Evolutionary conservation across 192 early-diverging fungal species (phyloP).

Genomic region (Backusella macrospora): DNA sequence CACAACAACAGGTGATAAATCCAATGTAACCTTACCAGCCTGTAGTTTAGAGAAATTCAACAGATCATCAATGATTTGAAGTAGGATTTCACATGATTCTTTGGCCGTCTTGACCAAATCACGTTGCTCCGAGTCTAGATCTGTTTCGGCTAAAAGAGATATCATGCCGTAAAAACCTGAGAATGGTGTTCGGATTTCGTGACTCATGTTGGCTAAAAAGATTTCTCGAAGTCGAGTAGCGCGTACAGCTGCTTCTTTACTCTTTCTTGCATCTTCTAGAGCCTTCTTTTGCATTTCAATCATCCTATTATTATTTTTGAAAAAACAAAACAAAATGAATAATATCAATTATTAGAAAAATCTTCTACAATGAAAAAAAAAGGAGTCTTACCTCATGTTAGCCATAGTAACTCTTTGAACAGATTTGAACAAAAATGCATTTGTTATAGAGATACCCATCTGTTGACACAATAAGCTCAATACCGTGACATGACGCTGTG

Average conservation of each 20-base stretch:
- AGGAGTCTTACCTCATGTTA: conserved; percentile 25
- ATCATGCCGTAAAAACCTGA: conserved; percentile 56
- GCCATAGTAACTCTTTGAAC: conserved; percentile 43
- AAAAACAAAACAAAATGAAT: not conserved
- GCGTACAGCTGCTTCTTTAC: conserved; percentile 38
- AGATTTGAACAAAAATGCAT: conserved; percentile 52
- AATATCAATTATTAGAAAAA: not conserved
- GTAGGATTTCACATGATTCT: conserved; percentile 51
- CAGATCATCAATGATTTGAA: conserved; percentile 54
- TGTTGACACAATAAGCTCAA: conserved; percentile 54
- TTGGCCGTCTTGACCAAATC: conserved; percentile 56
- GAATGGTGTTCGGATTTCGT: conserved; percentile 50
- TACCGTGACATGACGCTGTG: conserved; percentile 48
- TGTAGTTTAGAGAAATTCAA: conserved; percentile 54
- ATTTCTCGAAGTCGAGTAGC: conserved; percentile 39
- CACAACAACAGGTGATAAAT: conserved; percentile 44
- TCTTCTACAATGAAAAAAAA: not conserved
- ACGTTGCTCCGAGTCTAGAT: conserved; percentile 48
- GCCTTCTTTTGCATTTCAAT: conserved; percentile 41
- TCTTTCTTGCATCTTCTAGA: conserved; percentile 37
- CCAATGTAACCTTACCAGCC: conserved; percentile 52
- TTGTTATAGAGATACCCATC: conserved; percentile 55
- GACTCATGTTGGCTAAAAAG: conserved; percentile 44
- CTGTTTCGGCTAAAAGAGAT: conserved; percentile 48
- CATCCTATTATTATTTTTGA: conserved; percentile 27